phyloP scores from a whole-genome alignment of 208 protist genomes.

The Vickermania ingenoplastis region DNA sequence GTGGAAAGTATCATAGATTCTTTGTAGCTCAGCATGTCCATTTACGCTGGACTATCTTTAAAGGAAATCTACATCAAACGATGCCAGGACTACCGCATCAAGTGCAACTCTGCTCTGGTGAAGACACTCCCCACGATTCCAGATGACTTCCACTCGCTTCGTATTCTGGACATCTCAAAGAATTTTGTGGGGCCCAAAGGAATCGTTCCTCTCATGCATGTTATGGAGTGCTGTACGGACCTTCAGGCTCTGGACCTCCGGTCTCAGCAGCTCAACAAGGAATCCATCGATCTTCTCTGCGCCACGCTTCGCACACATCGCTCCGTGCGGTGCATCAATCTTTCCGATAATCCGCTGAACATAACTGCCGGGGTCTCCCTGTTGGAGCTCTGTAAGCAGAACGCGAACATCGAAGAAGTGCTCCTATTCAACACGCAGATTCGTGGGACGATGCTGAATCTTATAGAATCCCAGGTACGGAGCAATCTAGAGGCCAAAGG shows the following conservation, averaged over 20 bases:
- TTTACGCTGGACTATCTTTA: slow-evolving; percentile 58
- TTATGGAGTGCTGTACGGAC: slow-evolving; percentile 42
- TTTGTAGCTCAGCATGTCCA: too few relatives aligned
- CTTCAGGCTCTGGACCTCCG: slow-evolving; percentile 42
- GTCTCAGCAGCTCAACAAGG: slow-evolving; percentile 54
- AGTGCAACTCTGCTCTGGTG: slow-evolving; percentile 45
- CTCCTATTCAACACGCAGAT: slow-evolving; percentile 52
- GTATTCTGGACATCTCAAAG: slow-evolving; percentile 59
- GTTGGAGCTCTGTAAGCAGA: slow-evolving; percentile 56
- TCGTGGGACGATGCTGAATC: slow-evolving; percentile 25
- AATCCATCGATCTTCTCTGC: slow-evolving; percentile 46
- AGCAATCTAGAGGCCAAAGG: slow-evolving; percentile 24
- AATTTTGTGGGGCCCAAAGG: slow-evolving; percentile 84
- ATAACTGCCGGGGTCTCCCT: slow-evolving; percentile 45
- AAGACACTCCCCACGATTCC: slow-evolving; percentile 41
- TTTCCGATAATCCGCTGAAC: slow-evolving; percentile 79
- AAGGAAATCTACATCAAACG: slow-evolving; percentile 70
- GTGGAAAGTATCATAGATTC: too few relatives aligned
- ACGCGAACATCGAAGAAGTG: slow-evolving; percentile 52
- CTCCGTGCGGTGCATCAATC: slow-evolving; percentile 49
- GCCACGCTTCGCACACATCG: slow-evolving; percentile 42
- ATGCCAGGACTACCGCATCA: slow-evolving; percentile 54
- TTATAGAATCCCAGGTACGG: slow-evolving; percentile 45
- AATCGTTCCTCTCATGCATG: slow-evolving; percentile 63
- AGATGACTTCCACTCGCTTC: slow-evolving; percentile 46